Evolutionary conservation across 805 yeast species (phyloP), one percentile per base, ranked within the genome.

Genomic region (Limtongia smithiae): DNA sequence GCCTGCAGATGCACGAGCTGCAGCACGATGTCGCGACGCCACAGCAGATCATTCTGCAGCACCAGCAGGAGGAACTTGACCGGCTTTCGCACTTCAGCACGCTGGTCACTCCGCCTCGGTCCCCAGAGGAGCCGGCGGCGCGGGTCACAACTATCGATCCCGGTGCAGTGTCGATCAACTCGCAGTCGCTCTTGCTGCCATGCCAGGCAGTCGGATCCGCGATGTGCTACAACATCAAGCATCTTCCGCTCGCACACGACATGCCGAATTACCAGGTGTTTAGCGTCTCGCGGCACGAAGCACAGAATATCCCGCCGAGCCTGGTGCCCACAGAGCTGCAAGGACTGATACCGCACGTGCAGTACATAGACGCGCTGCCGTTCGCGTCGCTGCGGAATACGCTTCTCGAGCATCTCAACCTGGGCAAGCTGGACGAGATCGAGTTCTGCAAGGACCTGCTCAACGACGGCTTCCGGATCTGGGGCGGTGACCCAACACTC

Each of bases 351-450:
- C 51, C 55, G 12, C 55, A 51, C 39, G 41, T 46, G 33, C 55
- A 51, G 20, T 51, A 51, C 28, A 42, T 51, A 8, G 55, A 51
- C 37, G 55, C 55, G 8, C 37, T 51, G 25, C 55, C 55, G 24
- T 51, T 51, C 18, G 25, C 45, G 21, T 17, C 33, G 4, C 30
- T 51, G 34, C 51, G 55, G 32, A 48, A 51, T 46, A 12, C 41
- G 20, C 35, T 51, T 18, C 45, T 51, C 31, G 21, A 31, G 25
- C 35, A 37, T n/a, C 27, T 51, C 22, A 44, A 42, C 9, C 12
- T 32, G 14, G 55, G 55, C n/a, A 21, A 43, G 11, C 36, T 46
- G 20, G 48, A 51, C 46, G 55, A 51, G 39, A 32, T 46, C 31
- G 51, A 46, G 15, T 51, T 51, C 30, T 51, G 55, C 42, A 27